Base-by-base conservation (phyloP, 202 grass and related monocot genomes). In the Carex sylvatica region DNA sequence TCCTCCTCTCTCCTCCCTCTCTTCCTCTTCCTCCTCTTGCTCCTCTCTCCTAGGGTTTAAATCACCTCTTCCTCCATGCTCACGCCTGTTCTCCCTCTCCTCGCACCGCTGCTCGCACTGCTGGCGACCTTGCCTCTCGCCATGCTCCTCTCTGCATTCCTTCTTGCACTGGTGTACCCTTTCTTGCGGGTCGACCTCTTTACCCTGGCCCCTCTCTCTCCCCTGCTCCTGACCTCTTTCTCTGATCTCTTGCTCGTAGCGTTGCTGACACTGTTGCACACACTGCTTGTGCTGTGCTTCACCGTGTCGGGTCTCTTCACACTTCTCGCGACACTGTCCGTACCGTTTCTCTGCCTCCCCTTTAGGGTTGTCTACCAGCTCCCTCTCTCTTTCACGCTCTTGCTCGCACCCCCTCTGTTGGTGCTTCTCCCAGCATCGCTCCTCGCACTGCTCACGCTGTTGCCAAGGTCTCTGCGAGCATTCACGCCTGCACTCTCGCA, bases 11-110 rank as follows among this genome's bases (percentile, higher is more conserved):
- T 40, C 44, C 7, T 65, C 36, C 9, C 61, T 63, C 15, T 42
- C 62, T 6, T 80, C 66, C 15, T 70, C 52, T 2, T 82, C 61
- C 42, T 7, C 63, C 4, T 84, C 68, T 66, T 83, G 49, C 8
- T 83, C 86, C n/a, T 68, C 62, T 68, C 42, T 82, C 44, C 40
- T 7, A 52, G 42, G 61, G 20, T 82, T 82, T 14, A 51, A 10
- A 65, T 51, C 44, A 65, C 51, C 44, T n/a, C 56, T 28, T 13
- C 2, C 59, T 6, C 31, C 79, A 18, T 5, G 38, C 61, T 67
- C 62, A 6, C 24, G 40, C 44, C 19, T 20, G 3, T 13, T 24
- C 0, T 55, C 62, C 7, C 26, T 31, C 51, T 76, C 26, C 73
- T 77, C 28, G 26, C 73, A 77, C 73, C 2, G 7, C 14, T 58